Evolutionary conservation across 108 stramenopile species (phyloP), one percentile per base, ranked within the genome.

Genomic region (Mediolabrus comicus): DNA sequence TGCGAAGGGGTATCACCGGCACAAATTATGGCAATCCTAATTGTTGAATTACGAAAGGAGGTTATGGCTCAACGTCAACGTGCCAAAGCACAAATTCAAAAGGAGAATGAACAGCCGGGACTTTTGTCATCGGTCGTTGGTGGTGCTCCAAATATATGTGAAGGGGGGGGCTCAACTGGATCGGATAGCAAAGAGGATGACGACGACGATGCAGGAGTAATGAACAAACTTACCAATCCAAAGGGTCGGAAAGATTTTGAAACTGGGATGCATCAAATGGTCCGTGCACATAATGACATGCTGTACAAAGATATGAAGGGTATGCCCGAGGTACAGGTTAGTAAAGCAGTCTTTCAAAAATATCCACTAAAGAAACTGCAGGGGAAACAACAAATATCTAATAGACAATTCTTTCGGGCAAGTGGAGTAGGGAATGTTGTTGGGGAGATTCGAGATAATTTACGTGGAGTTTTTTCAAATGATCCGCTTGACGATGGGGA

Each of bases 11-110:
- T 87, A 1, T 72, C 81, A 1, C 84, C 87, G 3, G 75, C 59
- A 2, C 82, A 85, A 31, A 82, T 90, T 49, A 90, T 87, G 86
- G 89, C 89, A 3, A 77, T 85, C 32, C 53, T 90, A 13, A 69
- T 90, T 38, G 73, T 90, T 28, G 89, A 90, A 77, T 72, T 87
- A 12, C 56, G 77, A 16, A 65, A 77, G 31, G 80, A 81, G 36
- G 80, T 81, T 7, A n/a, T 67, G n/a, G 75, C 71, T 6, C 67
- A 75, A 34, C 52, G 80, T 4, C 33, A 55, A 10, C 38, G 75
- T 14, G 70, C 57, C 12, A 72, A 65, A 31, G 65, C 75, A n/a
- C 74, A 53, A 64, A 24, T 80, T 3, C 39, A 58, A 59, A 59
- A 43, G 27, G 56, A 25, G n/a, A 59, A 43, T 17, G 67, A 62